These are phyloP conservation scores for Fraxinus albicans DNA, from an alignment of 305 asterid species.

Conservation along the genomic window DNA sequence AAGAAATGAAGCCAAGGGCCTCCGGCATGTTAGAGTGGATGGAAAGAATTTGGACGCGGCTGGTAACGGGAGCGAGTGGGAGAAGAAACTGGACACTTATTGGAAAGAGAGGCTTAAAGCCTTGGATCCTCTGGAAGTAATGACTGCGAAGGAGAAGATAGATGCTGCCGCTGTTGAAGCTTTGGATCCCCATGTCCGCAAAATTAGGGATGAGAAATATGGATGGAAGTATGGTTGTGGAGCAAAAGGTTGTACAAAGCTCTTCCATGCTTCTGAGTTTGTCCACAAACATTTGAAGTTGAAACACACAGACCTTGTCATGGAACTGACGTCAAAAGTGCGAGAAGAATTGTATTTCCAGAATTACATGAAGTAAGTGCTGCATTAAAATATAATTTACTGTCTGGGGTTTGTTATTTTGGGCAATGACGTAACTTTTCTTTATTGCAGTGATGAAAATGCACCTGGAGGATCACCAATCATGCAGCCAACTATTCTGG, in stretches of 20 bases:
- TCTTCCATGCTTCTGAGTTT: conserved; percentile 95
- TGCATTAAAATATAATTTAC: conserved; percentile 5
- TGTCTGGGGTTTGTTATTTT: conserved; percentile 7
- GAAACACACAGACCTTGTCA: conserved; percentile 81
- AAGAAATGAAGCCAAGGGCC: conserved; percentile 84
- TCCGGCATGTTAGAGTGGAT: conserved; percentile 78
- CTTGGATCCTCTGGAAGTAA: conserved; percentile 86
- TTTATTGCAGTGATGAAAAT: conserved; percentile 73
- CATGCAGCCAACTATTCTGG: conserved; percentile 85
- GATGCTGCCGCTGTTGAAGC: conserved; percentile 90
- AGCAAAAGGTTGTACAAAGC: conserved; percentile 99
- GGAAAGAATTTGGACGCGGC: conserved; percentile 50
- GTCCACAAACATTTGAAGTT: conserved; percentile 92
- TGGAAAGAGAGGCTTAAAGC: conserved; percentile 95
- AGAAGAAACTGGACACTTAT: conserved; percentile 67
- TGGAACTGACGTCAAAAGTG: conserved; percentile 79
- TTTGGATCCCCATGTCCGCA: conserved; percentile 87
- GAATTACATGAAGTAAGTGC: conserved; percentile 91
- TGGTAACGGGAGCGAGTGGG: conserved; percentile 74
- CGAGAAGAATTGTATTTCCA: conserved; percentile 87
- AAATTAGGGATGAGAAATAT: conserved; percentile 98
- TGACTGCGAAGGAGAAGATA: conserved; percentile 94
- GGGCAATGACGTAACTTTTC: conserved; percentile 24
- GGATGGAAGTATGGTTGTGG: conserved; percentile 99
- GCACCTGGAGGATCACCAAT: conserved; percentile 96